Base-by-base conservation (phyloP, 768 basidiomycete species). In the Hortiboletus campestris region DNA sequence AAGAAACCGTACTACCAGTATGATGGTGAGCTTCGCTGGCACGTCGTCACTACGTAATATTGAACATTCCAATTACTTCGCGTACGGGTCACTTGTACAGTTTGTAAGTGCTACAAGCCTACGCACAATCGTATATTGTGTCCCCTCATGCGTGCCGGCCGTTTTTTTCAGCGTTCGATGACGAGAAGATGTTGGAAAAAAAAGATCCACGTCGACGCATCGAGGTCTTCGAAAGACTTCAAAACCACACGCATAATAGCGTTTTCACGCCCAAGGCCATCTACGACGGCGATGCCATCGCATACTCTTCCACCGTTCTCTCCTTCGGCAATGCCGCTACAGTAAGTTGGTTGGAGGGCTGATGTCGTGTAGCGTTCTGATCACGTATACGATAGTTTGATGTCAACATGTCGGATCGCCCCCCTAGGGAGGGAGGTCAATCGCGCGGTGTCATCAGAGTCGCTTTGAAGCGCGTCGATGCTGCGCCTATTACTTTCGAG, bases 211-310 rank as follows among this genome's bases (percentile, higher is more conserved):
- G 61, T 10, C 64, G 62, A 17, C 72, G 71, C 49, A 67, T 71
- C 32, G 74, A 72, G 1, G 17, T 68, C 2, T 58, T 71, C 2
- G 64, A 71, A 49, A 59, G 64, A 6, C 66, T 84, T 0, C 80
- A 82, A 47, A 75, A 65, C 6, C 64, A 64, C 0, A 61, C 73
- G 0, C 67, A 71, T 0, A 75, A 80, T 0, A 50, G 49, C 0
- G 9, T 73, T 0, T 83, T 83, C 57, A 70, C 62, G 13, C 79
- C 79, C 1, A 74, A 72, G 14, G 68, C 73, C 4, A 61, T 83
- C 6, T 84, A 78, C 51, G 81, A 84, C 47, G 76, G 80, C 0
- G 69, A 70, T 5, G 70, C 72, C 0, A 75, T 81, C 0, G 62
- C 78, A 0, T 84, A 78, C 36, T 68, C 76, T 0, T 70, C 76